These are phyloP conservation scores for Hyphopichia wangnamkhiaoensis DNA, from an alignment of 1,139 yeast species.

Conservation along the genomic window DNA sequence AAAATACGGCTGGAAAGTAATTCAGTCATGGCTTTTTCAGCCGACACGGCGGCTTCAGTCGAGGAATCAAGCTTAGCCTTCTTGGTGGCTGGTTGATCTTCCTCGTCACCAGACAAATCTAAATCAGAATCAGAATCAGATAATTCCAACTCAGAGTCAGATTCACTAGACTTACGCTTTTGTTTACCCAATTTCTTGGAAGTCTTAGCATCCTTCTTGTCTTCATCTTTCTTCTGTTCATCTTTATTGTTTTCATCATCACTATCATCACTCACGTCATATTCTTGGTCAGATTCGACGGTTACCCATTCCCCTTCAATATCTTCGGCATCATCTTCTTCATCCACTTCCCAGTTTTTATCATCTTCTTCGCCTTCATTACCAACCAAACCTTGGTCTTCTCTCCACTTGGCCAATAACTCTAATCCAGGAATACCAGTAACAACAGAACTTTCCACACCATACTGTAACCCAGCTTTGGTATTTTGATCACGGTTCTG, in stretches of 20 bases:
- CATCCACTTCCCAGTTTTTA: constrained; percentile 49
- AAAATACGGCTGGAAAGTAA: constrained; percentile 74
- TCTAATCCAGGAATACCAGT: constrained; percentile 88
- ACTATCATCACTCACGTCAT: constrained; percentile 54
- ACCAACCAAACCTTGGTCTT: constrained; percentile 58
- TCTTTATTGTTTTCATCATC: constrained; percentile 34
- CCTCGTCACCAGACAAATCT: constrained; percentile 33
- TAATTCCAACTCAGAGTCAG: constrained; percentile 43
- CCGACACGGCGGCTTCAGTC: constrained; percentile 22
- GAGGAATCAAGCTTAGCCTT: constrained; percentile 18
- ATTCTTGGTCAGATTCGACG: constrained; percentile 61
- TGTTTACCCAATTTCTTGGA: constrained; percentile 9
- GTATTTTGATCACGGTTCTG: constrained; percentile 40
- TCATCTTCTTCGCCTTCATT: constrained; percentile 41
- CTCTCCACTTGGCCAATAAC: constrained; percentile 83
- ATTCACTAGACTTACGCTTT: not conserved
- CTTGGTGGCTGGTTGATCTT: constrained; percentile 26
- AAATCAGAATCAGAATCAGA: constrained; percentile 31
- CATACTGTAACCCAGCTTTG: constrained; percentile 56
- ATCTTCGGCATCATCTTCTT: constrained; percentile 54
- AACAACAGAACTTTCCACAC: constrained; percentile 62
- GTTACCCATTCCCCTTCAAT: constrained; percentile 65
- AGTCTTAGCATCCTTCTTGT: constrained; percentile 37
- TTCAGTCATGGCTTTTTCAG: constrained; percentile 55
- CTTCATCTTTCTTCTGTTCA: constrained; percentile 24